Base-by-base conservation (phyloP, 228 moss, liverwort and hornwort species). In the Sphagnum fallax region DNA sequence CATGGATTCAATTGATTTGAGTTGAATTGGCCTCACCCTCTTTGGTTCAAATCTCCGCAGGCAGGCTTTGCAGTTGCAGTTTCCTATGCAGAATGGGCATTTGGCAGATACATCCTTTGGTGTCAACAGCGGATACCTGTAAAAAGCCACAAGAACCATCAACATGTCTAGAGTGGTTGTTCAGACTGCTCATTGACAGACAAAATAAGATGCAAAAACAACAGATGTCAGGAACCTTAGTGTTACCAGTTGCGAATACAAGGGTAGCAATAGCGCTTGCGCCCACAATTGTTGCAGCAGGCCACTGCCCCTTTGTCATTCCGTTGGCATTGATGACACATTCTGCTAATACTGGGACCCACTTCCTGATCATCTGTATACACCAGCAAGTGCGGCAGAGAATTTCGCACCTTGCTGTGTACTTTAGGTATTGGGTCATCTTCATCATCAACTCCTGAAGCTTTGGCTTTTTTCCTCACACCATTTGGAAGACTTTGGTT, bases 241-340 rank as follows among this genome's bases (percentile, higher is more conserved):
- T 53, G 0, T 32, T 85, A 95, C 94, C 94, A 95, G 75, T 84
- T 85, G n/a, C 70, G 78, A 55, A 95, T 92, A 77, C 94, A 95
- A 75, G 82, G 78, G 10, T 83, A 81, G 76, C 94, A 95, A 74
- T 87, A 95, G 61, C 94, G 90, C 77, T 82, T 90, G 79, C 81
- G 86, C 50, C 61, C 74, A 76, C 94, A 95, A 5, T 73, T 90
- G 61, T 69, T 76, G 75, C 94, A 95, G 73, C 76, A 82, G 52
- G 88, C 87, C 60, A 92, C 83, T 11, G 77, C 69, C 13, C 72
- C 80, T 72, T 95, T 95, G 65, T 80, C 88, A 74, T 87, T 95
- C 66, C 92, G 82, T 68, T 95, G 92, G 62, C 92, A 95, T 75
- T 95, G 94, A 65, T 95, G 94, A 63, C 94, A 95, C 94, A 95